Evolutionary conservation across 2,329 filamentous ascomycete genomes (phyloP), one percentile per base, ranked within the genome.

Genomic region (Botrytis cinerea): DNA sequence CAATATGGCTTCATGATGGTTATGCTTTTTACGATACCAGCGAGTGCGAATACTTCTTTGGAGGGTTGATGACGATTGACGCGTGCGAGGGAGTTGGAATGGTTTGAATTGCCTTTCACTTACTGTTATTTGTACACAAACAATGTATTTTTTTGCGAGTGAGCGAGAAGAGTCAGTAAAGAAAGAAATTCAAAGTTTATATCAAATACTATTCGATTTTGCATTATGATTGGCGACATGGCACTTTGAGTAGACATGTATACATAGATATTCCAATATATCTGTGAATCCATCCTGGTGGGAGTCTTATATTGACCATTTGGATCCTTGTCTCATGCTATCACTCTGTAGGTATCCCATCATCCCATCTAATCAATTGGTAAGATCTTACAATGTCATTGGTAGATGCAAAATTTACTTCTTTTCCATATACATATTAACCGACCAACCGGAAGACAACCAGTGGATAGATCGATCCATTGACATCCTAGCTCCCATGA

Each of bases 21-120:
- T 62, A 73, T 63, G 38, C 35, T 48, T 62, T 71, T 64, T 72
- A 75, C 59, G 73, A 72, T 75, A 73, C 70, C 70, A 75, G 74
- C 61, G 67, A 68, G 48, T 73, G 28, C 69, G 18, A 69, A 69
- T 22, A 38, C 38, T 59, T 68, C 18, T 43, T 32, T 28, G 57
- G 57, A 60, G n/a, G 38, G 72, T 45, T 64, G n/a, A 48, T 51
- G 48, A 57, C 45, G 48, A 25, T 12, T 45, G 25, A 40, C 38
- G 35, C 25, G 28, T 57, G 61, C 61, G 38, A 43, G 64, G 48
- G 66, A 69, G 38, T 45, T 69, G 38, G 48, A 57, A n/a, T 43
- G 38, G 66, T 32, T 57, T 40, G 25, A 48, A 18, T 66, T 69
- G 14, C 48, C 51, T 59, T 35, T 7, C 22, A 43, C 22, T 64